Evolutionary conservation across 768 basidiomycete species (phyloP), one percentile per base, ranked within the genome.

Genomic region (Ramaria sp.): DNA sequence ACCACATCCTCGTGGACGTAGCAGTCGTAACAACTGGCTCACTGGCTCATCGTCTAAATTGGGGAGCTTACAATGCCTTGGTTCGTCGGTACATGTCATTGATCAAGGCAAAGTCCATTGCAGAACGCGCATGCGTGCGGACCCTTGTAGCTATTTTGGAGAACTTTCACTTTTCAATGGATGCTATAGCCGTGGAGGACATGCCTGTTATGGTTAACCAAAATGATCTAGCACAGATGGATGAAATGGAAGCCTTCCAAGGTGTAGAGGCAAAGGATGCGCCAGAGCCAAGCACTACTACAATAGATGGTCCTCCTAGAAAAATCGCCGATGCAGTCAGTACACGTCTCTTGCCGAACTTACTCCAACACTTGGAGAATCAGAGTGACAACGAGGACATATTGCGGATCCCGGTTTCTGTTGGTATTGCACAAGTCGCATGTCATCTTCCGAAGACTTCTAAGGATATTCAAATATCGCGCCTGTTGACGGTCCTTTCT

Each of bases 1-100:
- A 95, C 62, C 91, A 96, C 65, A 85, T 91, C 62, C 76, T 98
- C 30, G 83, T 92, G 45, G 93, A 88, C 64, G 94, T 96, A 65
- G 89, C 95, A 1, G 88, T 99, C 62, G 67, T 73, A 15, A 75
- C 90, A 1, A 83, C 86, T 9, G 92, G 93, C 0, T 79, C 77
- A 7, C 82, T 98, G 66, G 81, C 92, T 2, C 80, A 77, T 57
- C 78, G 81, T 50, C 75, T 99, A 3, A 71, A 77, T 0, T 99
- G 96, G 96, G 80, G 84, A 6, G 77, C 84, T 1, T 99, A 97
- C 69, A 79, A 87, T 66, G 74, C 75, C 1, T 69, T 92, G 31
- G 82, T 95, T 2, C 86, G 88, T 65, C 84, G 84, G 61, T 95
- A 93, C 62, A 72, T 96, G 55, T 82, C 82, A 62, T 72, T 84